Evolutionary conservation across 1,284 basidiomycete species (phyloP), one percentile per base, ranked within the genome.

Genomic region (Volvariella surrecta): DNA sequence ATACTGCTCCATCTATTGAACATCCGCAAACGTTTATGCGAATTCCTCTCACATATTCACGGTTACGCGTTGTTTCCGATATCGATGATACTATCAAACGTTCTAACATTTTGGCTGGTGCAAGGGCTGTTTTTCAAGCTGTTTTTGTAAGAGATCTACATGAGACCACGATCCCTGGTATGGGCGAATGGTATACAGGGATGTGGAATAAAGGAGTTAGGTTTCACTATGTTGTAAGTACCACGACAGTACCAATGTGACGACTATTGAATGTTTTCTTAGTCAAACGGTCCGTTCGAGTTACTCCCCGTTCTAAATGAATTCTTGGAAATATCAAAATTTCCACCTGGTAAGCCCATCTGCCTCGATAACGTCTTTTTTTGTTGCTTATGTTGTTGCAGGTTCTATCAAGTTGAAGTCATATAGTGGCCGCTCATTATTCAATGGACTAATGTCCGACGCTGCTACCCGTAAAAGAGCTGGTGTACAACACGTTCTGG

Each of bases 61-160:
- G 72, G 1, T 58, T 91, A 10, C 78, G 89, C 6, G 73, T 96
- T 43, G 83, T 97, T 24, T 94, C 89, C 1, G 94, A 98, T 56
- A 85, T 98, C 37, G 94, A 98, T 59, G 94, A 98, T 59, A 98
- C 94, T 0, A 74, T 96, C 49, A 97, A 95, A 58, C 60, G 76
- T 39, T 81, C 86, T 0, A 78, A 81, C 43, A 73, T 94, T n/a
- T 55, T 82, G 2, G 66, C 68, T 10, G 90, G 90, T 0, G 78
- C 87, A 0, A 70, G 88, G 24, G 69, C 79, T 1, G 79, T 87
- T 2, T 93, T 92, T 58, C 69, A 74, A 38, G 86, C 85, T 52
- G 85, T 89, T 0, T 89, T 89, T 50, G 83, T 84, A 6, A 81
- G 78, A 56, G 81, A 84, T 46, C 62, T 90, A 30, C 67, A 74